A percentile compares a stretch with the other conserved stretches of the same genome.
These are phyloP conservation scores for Cyanodermella asteris DNA, from an alignment of 2,329 filamentous ascomycete species.

Conservation along the genomic window DNA sequence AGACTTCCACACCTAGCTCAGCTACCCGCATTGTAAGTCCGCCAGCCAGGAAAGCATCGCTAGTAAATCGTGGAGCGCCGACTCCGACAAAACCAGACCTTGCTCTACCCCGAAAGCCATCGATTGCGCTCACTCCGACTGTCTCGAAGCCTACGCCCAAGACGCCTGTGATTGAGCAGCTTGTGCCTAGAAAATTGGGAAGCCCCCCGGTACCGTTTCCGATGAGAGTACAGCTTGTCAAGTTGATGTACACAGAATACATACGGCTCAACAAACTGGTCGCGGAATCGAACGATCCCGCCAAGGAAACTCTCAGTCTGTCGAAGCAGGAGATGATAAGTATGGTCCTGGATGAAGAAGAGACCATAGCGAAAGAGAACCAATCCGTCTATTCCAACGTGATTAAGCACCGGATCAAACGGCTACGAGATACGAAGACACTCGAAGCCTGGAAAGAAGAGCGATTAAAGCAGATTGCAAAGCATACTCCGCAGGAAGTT, in stretches of 20 bases:
- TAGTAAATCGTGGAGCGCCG: neutral
- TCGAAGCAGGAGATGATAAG: slow-evolving; percentile 21
- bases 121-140: neutral
- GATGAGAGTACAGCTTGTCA: slow-evolving; percentile 20
- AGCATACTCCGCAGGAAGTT: slow-evolving; percentile 6
- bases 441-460: slow-evolving; percentile 49
- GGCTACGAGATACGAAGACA: slow-evolving; percentile 56
- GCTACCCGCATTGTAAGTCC: neutral
- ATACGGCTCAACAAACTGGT: slow-evolving; percentile 18
- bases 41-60: neutral
- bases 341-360: slow-evolving; percentile 43
- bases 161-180: slow-evolving; percentile 13
- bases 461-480: slow-evolving; percentile 18
- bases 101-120: neutral
- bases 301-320: slow-evolving; percentile 15
- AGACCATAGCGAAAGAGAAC: slow-evolving; percentile 46
- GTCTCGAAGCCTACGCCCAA: slow-evolving; percentile 1
- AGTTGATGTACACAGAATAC: slow-evolving; percentile 23
- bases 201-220: slow-evolving; percentile 21
- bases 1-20: neutral
- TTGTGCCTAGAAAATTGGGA: slow-evolving; percentile 23
- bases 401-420: slow-evolving; percentile 59
- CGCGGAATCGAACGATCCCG: slow-evolving; percentile 12
- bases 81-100: neutral
- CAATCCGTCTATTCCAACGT: slow-evolving; percentile 57